A percentile compares a stretch with the other conserved stretches of the same genome.
Conservation (phyloP, 1,284 basidiomycete genomes). For the Malassezia obtusa region DNA sequence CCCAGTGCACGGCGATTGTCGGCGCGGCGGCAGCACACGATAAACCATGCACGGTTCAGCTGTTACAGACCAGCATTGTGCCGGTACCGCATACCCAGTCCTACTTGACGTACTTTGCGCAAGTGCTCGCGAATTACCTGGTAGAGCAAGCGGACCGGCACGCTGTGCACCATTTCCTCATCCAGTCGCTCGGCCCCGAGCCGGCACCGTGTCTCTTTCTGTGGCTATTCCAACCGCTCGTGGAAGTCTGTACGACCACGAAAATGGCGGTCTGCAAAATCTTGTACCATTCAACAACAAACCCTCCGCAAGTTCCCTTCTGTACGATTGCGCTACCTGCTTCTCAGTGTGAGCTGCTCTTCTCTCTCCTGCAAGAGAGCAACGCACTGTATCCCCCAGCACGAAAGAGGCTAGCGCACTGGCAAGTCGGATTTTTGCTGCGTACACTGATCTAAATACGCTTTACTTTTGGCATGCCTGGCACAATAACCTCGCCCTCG, state of each 20-base stretch:
- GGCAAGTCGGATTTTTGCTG: constrained; percentile 13
- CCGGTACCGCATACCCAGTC: neutral
- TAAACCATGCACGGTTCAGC: neutral
- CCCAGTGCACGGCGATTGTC: neutral
- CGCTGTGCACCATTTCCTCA: constrained; percentile 15
- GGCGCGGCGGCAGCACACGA: neutral
- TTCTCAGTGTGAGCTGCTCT: neutral
- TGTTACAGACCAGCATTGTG: constrained; percentile 1
- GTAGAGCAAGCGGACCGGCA: constrained; percentile 16
- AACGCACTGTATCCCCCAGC: neutral
- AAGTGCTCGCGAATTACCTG: constrained; percentile 5
- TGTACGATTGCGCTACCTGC: neutral
- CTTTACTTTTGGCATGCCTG: constrained; percentile 34
- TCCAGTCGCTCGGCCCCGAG: neutral
- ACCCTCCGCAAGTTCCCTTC: neutral
- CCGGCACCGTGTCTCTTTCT: constrained; percentile 1
- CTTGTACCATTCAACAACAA: neutral
- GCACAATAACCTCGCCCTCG: constrained; percentile 66
- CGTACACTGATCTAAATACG: constrained; percentile 15
- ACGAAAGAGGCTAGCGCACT: constrained; percentile 5
- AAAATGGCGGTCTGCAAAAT: constrained; percentile 2
- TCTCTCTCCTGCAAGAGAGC: neutral
- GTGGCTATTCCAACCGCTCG: constrained; percentile 14
- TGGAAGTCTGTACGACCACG: neutral
- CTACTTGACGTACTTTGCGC: neutral